A percentile compares a stretch with the other conserved stretches of the same genome.
phyloP scores from a whole-genome alignment of 192 early-diverging fungal species.

The Blastocladiella britannica region DNA sequence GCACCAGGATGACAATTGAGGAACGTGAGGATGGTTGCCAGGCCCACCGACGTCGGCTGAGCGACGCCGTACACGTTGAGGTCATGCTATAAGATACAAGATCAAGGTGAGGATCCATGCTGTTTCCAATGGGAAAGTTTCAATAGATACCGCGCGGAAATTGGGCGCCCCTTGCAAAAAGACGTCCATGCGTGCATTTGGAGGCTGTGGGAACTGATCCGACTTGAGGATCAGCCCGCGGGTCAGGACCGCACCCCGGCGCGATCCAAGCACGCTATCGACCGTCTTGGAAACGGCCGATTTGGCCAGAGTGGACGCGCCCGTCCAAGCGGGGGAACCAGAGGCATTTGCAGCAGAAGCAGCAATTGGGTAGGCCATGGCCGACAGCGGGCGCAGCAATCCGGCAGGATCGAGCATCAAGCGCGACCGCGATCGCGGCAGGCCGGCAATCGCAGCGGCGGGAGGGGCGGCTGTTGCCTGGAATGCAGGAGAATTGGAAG shows the following conservation, averaged over 20 bases:
- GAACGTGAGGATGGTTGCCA: conserved; percentile 28
- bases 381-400: too few relatives aligned
- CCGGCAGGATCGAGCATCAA: too few relatives aligned
- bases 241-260: conserved; percentile 14
- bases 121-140: not conserved
- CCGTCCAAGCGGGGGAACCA: too few relatives aligned
- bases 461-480: too few relatives aligned
- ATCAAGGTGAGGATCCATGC: not conserved
- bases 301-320: too few relatives aligned
- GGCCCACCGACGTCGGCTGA: conserved; percentile 31
- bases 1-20: conserved; percentile 24
- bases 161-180: conserved; percentile 44
- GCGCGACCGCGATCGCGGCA: too few relatives aligned
- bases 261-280: not conserved
- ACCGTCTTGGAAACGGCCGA: too few relatives aligned
- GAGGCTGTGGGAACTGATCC: conserved; percentile 28
- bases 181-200: conserved; percentile 24
- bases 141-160: conserved; percentile 23
- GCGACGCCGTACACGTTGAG: conserved; percentile 40
- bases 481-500: too few relatives aligned
- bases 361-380: too few relatives aligned
- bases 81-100: conserved; percentile 1
- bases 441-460: too few relatives aligned
- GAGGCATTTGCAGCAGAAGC: too few relatives aligned
- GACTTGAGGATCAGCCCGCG: conserved; percentile 31